phyloP scores from a whole-genome alignment of 352 stramenopile genomes.

The Phytophthora megakarya region DNA sequence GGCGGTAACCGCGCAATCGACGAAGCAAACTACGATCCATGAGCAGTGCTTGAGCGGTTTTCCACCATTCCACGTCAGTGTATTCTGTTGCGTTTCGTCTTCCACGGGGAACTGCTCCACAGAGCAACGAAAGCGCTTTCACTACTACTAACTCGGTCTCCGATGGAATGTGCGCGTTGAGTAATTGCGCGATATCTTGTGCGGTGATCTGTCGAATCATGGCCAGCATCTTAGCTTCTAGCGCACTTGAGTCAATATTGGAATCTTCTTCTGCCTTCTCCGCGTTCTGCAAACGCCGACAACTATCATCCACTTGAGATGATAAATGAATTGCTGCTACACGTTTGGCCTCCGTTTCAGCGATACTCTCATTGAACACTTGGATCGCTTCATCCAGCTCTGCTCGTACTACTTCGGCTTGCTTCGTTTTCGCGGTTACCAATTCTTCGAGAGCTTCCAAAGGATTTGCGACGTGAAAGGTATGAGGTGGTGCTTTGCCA shows the following conservation, averaged over 20 bases:
- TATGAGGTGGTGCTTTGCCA: slow-evolving; percentile 17
- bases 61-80: slow-evolving; percentile 81
- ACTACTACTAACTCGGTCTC: slow-evolving; percentile 62
- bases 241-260: slow-evolving; percentile 48
- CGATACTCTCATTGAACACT: slow-evolving; percentile 73
- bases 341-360: slow-evolving; percentile 71
- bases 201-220: slow-evolving; percentile 75
- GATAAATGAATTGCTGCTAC: slow-evolving; percentile 46
- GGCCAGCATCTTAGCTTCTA: slow-evolving; percentile 66
- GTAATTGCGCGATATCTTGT: slow-evolving; percentile 67
- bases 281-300: slow-evolving; percentile 56
- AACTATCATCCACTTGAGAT: slow-evolving; percentile 62
- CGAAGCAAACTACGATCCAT: slow-evolving; percentile 79
- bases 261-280: slow-evolving; percentile 53
- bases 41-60: slow-evolving; percentile 73
- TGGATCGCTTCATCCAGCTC: slow-evolving; percentile 55
- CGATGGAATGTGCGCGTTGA: slow-evolving; percentile 62
- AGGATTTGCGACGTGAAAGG: slow-evolving; percentile 6
- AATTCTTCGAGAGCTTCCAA: slow-evolving; percentile 28
- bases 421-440: slow-evolving; percentile 26
- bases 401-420: slow-evolving; percentile 10
- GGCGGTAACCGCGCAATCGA: slow-evolving; percentile 55
- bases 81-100: slow-evolving; percentile 66
- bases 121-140: slow-evolving; percentile 78
- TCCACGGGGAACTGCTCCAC: slow-evolving; percentile 57